Evolutionary conservation across 2,329 filamentous ascomycete species (phyloP), one percentile per base, ranked within the genome.

Genomic region (Lecanicillium sp.): DNA sequence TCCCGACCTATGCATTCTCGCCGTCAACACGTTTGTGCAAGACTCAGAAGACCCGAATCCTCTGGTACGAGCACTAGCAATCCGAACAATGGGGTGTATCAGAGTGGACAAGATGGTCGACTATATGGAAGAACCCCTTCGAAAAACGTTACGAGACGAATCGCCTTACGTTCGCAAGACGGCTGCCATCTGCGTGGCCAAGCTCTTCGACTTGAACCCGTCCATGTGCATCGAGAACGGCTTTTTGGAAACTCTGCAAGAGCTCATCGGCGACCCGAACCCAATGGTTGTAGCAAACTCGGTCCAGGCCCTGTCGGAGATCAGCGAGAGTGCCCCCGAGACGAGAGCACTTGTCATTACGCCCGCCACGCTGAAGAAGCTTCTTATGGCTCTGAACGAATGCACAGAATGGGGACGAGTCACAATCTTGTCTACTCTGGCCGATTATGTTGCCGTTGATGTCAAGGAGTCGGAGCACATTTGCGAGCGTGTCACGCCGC

Each of bases 221-320:
- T 64, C 75, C 29, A 84, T 96, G 78, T 97, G 90, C 57, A 77
- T 98, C 41, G 92, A 98, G 58, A 96, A 98, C 52, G 92, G 92
- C 33, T 98, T 98, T 61, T 65, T 98, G 35, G 89, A 97, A 60
- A 87, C 77, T 17, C 66, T 98, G 39, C 90, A 98, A 62, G 92
- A 98, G 62, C 69, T 98, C 69, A 94, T 98, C 49, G 90, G 87
- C 39, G 92, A 98, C 59, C 87, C 92, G 3, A 98, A 98, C 60
- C 92, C 92, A 3, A 98, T 97, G 90, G 92, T 98, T 4, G 92
- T 98, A 42, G 92, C 92, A 46, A 98, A 98, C 66, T 92, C 87
- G 12, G 92, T 98, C 8, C 90, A 89, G 46, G 92, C 92, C 3
- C 72, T 98, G 37, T 82, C 86, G 8, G 92, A 98, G 58, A 98